Conservation (phyloP, 306 rosid species). For the Sindora glabra region DNA sequence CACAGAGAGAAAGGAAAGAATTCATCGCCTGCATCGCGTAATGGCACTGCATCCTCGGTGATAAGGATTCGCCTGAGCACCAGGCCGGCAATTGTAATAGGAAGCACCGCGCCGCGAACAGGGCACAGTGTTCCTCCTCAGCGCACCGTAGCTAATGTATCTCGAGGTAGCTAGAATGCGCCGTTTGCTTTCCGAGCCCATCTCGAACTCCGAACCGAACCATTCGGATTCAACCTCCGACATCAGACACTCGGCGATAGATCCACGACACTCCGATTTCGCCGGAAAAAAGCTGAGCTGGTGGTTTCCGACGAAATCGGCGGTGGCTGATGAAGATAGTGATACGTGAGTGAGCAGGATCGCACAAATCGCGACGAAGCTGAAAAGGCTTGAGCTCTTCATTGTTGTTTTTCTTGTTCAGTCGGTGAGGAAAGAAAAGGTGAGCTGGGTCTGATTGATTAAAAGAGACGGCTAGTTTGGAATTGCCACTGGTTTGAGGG, state of each 20-base stretch:
- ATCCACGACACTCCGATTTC: conserved; percentile 46
- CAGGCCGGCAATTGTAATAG: conserved; percentile 83
- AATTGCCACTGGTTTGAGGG: conserved; percentile 20
- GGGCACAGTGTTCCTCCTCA: conserved; percentile 84
- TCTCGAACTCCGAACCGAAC: conserved; percentile 46
- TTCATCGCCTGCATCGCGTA: conserved; percentile 77
- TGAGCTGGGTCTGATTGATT: background rate
- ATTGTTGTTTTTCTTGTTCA: conserved; percentile 20
- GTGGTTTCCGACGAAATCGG: conserved; percentile 31
- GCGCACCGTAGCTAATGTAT: conserved; percentile 94
- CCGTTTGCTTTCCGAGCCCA: conserved; percentile 81
- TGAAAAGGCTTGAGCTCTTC: conserved; percentile 26
- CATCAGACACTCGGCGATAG: conserved; percentile 59
- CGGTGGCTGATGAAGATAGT: conserved; percentile 32
- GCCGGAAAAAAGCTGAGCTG: conserved; percentile 26
- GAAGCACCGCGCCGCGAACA: conserved; percentile 94
- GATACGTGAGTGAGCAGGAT: conserved; percentile 50
- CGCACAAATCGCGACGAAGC: conserved; percentile 23
- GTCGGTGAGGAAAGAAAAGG: background rate
- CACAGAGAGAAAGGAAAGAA: background rate
- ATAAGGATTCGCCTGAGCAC: conserved; percentile 93
- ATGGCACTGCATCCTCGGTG: conserved; percentile 73
- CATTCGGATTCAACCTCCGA: conserved; percentile 25
- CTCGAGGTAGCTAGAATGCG: conserved; percentile 59
- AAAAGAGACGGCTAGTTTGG: conserved; percentile 1